Evolutionary conservation across 257 asterid species (phyloP), one percentile per base, ranked within the genome.

Genomic region (Phtheirospermum japonicum): DNA sequence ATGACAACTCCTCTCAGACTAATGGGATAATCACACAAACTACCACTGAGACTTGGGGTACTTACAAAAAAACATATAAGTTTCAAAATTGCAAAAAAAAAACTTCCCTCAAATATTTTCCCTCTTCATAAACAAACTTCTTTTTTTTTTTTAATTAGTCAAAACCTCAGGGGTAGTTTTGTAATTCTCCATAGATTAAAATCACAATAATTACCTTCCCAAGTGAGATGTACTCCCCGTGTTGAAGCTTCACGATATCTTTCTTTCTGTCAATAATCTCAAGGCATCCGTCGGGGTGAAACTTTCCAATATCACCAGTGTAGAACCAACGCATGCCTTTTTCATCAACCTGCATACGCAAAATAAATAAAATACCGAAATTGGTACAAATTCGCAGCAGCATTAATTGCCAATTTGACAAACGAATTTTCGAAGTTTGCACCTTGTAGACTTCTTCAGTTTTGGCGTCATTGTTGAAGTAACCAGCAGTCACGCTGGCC

Each of bases 181-280:
- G 28, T 3, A 23, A 23, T 3, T 23, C 1, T 23, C 28, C 28
- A 0, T 12, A 17, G 18, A 42, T 42, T 42, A 46, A 16, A 46
- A 46, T 36, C 34, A 40, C 49, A 64, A 18, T 18, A 62, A 65
- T 39, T 55, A 89, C 97, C 95, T 90, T 90, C 54, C 95, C 97
- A 28, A 90, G 95, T 42, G 97, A 87, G 72, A 90, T 76, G 71
- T 90, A 90, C 58, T 90, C 97, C 31, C 97, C 97, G 53, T 90
- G 97, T 67, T 90, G 97, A 70, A 90, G 96, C 84, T 90, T 90
- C 51, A 87, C 93, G 19, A 90, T 87, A 70, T 87, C 97, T 75
- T 90, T 90, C 87, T 85, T 90, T 68, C 97, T 82, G 73, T 90
- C 96, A 50, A 90, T 90, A 74, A 90, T 80, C 76, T 90, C 96